phyloP scores from a whole-genome alignment of 805 yeast genomes.

The Yamadazyma philogaea region DNA sequence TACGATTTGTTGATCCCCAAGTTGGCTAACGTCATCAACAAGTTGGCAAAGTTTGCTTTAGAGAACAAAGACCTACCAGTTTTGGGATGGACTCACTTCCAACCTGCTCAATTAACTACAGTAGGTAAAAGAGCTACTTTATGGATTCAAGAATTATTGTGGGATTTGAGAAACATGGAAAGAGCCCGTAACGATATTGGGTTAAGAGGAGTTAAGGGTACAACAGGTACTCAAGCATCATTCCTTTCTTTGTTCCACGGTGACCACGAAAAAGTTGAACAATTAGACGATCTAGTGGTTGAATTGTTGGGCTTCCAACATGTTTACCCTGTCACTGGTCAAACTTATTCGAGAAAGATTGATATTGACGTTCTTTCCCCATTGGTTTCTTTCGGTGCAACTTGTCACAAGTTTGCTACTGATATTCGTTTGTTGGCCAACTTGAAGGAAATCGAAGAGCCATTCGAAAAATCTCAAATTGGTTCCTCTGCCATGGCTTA shows the following conservation, averaged over 20 bases:
- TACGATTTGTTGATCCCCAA: slow-evolving; percentile 91
- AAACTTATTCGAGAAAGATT: slow-evolving; percentile 97
- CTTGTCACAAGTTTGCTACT: slow-evolving; percentile 97
- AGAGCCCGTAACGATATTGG: slow-evolving; percentile 97
- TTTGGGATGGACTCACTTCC: slow-evolving; percentile 99
- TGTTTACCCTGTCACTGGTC: slow-evolving; percentile 98
- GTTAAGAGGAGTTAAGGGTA: slow-evolving; percentile 97
- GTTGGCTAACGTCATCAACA: slow-evolving; percentile 90
- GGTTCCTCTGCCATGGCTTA: slow-evolving; percentile 99
- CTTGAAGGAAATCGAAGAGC: slow-evolving; percentile 96
- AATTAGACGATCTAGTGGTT: slow-evolving; percentile 85
- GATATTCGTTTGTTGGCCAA: slow-evolving; percentile 94
- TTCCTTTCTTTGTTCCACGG: slow-evolving; percentile 95
- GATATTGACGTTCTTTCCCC: slow-evolving; percentile 94
- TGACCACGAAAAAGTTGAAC: slow-evolving; percentile 94
- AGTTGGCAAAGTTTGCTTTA: slow-evolving; percentile 82
- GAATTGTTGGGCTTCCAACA: slow-evolving; percentile 90
- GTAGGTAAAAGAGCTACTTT: slow-evolving; percentile 97
- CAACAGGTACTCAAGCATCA: slow-evolving; percentile 98
- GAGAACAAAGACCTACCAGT: slow-evolving; percentile 94
- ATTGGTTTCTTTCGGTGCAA: slow-evolving; percentile 89
- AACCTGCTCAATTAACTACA: slow-evolving; percentile 98
- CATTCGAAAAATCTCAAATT: slow-evolving; percentile 97
- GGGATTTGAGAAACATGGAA: slow-evolving; percentile 95
- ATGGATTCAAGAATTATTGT: slow-evolving; percentile 95